Evolutionary conservation across 192 early-diverging fungal genomes (phyloP), one percentile per base, ranked within the genome.

Genomic region (Mortierella claussenii): DNA sequence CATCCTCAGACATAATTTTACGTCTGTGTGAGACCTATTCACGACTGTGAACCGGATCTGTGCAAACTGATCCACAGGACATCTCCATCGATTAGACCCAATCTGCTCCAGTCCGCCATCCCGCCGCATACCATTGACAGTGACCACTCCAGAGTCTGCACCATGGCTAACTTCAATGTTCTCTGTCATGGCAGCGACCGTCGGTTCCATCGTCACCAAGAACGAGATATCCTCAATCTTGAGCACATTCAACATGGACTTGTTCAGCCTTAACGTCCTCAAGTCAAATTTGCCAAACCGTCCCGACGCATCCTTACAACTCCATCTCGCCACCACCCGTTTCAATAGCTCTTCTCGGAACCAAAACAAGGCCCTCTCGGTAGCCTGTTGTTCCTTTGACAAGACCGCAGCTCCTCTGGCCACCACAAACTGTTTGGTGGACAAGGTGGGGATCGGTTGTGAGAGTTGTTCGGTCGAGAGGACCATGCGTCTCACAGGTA

Each of bases 361-460:
- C 93, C 93, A 94, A 57, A 94, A 94, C 60, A 89, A 65, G 1
- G 82, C 64, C 24, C 90, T 49, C n/a, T 86, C 82, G 26, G 73
- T 56, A 15, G 60, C 69, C 28, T 88, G 89, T 57, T 93, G 87
- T 46, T 82, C 83, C n/a, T 69, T 37, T 4, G 87, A 65, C 27
- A 57, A 15, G 3, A 81, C 82, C 9, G 82, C 82, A 9, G 83
- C 79, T 8, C 69, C 84, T 53, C 87, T 81, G 2, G 89, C 86
- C 9, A 92, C 89, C 2, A 94, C 89, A 79, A 91, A 94, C 81
- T 94, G 93, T 43, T 91, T 91, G 75, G 90, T 90, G 11, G 82
- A 73, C 20, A 92, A 83, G 18, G 86, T 83, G n/a, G 93, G 93
- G 27, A 94, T 91, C 4, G 87, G 86, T 36, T 59, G 46, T 4